phyloP scores from a whole-genome alignment of 148 eudicot species.

The Heliosperma pusillum region DNA sequence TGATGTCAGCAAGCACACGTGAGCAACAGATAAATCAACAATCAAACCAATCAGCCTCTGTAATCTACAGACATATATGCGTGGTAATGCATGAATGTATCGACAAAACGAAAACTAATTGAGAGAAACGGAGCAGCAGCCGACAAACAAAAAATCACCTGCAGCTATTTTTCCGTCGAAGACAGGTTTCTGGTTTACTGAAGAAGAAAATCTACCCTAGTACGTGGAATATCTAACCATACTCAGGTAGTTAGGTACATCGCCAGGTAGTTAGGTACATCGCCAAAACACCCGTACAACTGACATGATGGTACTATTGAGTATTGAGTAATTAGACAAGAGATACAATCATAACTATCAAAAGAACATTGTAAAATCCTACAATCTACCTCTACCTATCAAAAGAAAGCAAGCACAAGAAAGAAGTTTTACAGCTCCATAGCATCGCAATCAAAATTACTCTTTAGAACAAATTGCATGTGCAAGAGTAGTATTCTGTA shows the following conservation, averaged over 20 bases:
- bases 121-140: neutral
- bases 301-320: neutral
- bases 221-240: neutral
- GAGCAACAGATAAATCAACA: neutral
- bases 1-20: neutral
- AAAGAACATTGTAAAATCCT: neutral
- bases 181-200: neutral
- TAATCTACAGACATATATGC: neutral
- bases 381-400: neutral
- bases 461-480: neutral
- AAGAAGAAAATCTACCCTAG: neutral
- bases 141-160: neutral
- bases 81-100: neutral
- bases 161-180: neutral
- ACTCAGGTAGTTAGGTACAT: neutral
- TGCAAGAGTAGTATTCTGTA: too few species aligned
- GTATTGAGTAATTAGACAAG: neutral
- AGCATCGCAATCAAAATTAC: neutral
- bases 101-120: neutral
- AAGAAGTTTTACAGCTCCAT: neutral
- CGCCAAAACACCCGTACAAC: neutral
- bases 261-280: too few species aligned
- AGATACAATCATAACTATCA: neutral
- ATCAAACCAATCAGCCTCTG: constrained; percentile 1
- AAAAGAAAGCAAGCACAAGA: too few species aligned